Evolutionary conservation across 2,329 filamentous ascomycete species (phyloP), one percentile per base, ranked within the genome.

Genomic region (Rachicladosporium sp.): DNA sequence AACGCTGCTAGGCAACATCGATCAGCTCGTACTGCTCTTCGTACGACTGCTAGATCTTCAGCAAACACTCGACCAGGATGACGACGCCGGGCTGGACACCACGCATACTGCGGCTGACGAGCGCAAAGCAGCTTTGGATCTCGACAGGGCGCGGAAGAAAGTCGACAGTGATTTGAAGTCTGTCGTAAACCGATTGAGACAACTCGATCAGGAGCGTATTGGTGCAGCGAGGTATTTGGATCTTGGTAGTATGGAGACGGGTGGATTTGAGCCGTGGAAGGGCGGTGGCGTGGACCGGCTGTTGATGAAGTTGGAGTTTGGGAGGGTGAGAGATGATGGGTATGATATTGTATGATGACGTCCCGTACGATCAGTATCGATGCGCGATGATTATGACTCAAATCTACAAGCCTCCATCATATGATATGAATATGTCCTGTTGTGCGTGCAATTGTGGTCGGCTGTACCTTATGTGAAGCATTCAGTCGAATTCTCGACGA

Each of bases 291-390:
- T 95, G 34, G 86, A 94, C 63, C 70, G 83, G 43, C 62, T 95
- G 55, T 61, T 95, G 56, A 93, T 94, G 85, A 94, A 94, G 66
- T 65, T 95, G 51, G 87, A 94, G 48, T 76, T 73, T 58, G 60
- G 61, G n/a, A 47, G 54, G 19, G 43, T 54, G 39, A 39, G 23
- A 15, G 45, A 47, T 11, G 41, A 43, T 33, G 42, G 31, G 1
- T 42, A 33, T 19, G 44, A 46, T 35, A 21, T 46, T 7, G 33
- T 41, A 3, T 46, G 31, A 40, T n/a, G 23, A 35, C 6, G n/a
- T 13, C 33, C 35, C n/a, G n/a, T n/a, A n/a, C n/a, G n/a, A n/a
- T n/a, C n/a, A 19, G 27, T n/a, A 11, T 29, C 21, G 6, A 4
- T 4, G 21, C 21, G 21, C 6, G 21, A 23, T 23, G 21, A 23